Evolutionary conservation across 306 rosid genomes (phyloP).

Genomic region (Hippophae tibetana): DNA sequence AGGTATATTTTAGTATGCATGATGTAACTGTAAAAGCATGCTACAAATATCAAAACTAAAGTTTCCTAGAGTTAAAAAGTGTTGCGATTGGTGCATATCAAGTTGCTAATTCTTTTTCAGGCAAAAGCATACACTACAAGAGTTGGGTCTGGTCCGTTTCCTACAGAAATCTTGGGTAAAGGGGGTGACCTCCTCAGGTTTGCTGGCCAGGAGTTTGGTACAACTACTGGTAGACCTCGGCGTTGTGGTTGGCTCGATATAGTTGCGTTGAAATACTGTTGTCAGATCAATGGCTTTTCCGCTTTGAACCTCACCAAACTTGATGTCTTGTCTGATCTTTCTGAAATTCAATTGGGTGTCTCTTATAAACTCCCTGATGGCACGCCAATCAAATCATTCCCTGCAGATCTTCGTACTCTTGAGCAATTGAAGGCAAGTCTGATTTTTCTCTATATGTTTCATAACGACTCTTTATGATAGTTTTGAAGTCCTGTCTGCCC

Average conservation of each 20-base stretch:
- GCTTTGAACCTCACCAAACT: slow-evolving; percentile 87
- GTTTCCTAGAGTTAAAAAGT: too few relatives aligned
- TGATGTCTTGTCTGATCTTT: slow-evolving; percentile 74
- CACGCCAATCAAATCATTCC: slow-evolving; percentile 60
- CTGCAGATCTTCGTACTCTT: slow-evolving; percentile 73
- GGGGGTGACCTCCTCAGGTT: slow-evolving; percentile 82
- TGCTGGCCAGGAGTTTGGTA: slow-evolving; percentile 97
- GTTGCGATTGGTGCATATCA: neutral
- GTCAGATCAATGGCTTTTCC: slow-evolving; percentile 86
- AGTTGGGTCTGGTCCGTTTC: slow-evolving; percentile 97
- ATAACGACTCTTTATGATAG: neutral
- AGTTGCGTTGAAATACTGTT: slow-evolving; percentile 58
- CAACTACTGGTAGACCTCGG: slow-evolving; percentile 94
- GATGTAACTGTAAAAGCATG: too few relatives aligned
- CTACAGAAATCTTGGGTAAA: slow-evolving; percentile 73
- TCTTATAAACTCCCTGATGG: slow-evolving; percentile 60
- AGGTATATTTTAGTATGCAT: too few relatives aligned
- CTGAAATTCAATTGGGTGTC: slow-evolving; percentile 68
- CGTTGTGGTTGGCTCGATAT: slow-evolving; percentile 98
- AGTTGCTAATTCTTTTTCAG: slow-evolving; percentile 39
- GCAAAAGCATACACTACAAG: slow-evolving; percentile 95
- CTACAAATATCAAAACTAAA: too few relatives aligned
- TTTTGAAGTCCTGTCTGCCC: neutral
- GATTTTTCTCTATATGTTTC: neutral
- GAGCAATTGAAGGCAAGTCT: slow-evolving; percentile 68